These are phyloP conservation scores for Corynespora cassiicola DNA, from an alignment of 2,329 filamentous ascomycete species.

Conservation along the genomic window DNA sequence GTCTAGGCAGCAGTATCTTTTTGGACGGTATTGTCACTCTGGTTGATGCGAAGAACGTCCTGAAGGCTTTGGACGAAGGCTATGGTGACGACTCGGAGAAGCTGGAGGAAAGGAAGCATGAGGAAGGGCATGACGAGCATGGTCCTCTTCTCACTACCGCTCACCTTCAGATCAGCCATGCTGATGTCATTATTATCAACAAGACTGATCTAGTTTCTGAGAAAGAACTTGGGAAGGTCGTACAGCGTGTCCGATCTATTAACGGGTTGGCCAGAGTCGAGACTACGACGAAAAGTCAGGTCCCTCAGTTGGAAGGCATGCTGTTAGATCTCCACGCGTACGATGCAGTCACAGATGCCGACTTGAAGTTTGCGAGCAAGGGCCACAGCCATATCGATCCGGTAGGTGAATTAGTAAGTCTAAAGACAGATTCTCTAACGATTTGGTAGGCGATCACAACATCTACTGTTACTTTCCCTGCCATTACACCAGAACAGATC, in stretches of 20 bases:
- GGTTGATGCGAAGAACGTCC: constrained; percentile 92
- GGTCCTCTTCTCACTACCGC: constrained; percentile 85
- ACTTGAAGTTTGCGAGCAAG: constrained; percentile 72
- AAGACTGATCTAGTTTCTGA: constrained; percentile 84
- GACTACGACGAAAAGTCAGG: constrained; percentile 78
- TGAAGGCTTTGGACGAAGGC: constrained; percentile 78
- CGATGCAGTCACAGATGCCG: constrained; percentile 72
- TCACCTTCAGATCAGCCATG: constrained; percentile 95
- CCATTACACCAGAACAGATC: constrained; percentile 65
- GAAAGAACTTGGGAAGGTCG: constrained; percentile 72
- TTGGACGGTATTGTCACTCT: constrained; percentile 96
- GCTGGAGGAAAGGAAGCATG: constrained; percentile 53
- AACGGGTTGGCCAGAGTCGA: constrained; percentile 88
- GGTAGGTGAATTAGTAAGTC: constrained; percentile 54
- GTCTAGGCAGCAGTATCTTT: constrained; percentile 92
- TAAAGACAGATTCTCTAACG: not conserved
- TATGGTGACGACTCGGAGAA: constrained; percentile 49
- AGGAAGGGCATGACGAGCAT: constrained; percentile 54
- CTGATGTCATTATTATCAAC: constrained; percentile 93
- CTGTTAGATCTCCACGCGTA: constrained; percentile 93
- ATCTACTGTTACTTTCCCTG: constrained; percentile 71
- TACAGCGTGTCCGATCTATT: constrained; percentile 77
- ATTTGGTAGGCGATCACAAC: constrained; percentile 78
- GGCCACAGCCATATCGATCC: constrained; percentile 92
- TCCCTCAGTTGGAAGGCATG: constrained; percentile 84